Conservation (phyloP, 2,329 filamentous ascomycete species). For the Aspergillus neotritici region DNA sequence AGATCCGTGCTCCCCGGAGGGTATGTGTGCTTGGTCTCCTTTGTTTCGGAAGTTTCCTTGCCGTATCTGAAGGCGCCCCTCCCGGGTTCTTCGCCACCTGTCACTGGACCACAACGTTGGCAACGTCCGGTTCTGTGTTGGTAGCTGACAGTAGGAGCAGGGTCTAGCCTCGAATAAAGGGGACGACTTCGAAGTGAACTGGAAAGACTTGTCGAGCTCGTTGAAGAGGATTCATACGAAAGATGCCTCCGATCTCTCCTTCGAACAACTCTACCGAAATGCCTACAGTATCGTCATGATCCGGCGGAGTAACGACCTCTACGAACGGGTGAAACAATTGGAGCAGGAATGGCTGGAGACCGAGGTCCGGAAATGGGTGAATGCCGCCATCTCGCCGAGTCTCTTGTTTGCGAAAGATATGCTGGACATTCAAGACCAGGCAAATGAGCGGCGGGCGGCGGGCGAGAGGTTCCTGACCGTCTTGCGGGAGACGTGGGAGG, state of each 20-base stretch:
- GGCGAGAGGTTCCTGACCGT: conserved; percentile 78
- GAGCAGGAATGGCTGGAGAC: conserved; percentile 75
- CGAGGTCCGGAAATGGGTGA: conserved; percentile 66
- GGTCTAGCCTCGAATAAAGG: conserved; percentile 51
- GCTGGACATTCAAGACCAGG: conserved; percentile 51
- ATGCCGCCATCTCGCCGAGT: conserved; percentile 63
- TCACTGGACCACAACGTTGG: too few species aligned
- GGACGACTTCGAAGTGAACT: conserved; percentile 79
- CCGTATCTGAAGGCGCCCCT: not conserved
- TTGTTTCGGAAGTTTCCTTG: not conserved
- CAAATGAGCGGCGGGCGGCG: conserved; percentile 69
- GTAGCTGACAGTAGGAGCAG: conserved; percentile 33
- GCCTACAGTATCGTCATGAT: conserved; percentile 90
- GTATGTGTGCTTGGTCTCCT: conserved; percentile 38
- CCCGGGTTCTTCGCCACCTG: too few species aligned
- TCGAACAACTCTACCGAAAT: conserved; percentile 90
- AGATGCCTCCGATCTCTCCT: conserved; percentile 82
- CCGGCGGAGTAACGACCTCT: conserved; percentile 77
- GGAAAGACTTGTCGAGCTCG: conserved; percentile 69
- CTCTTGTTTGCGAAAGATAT: conserved; percentile 52
- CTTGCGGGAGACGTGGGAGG: conserved; percentile 73
- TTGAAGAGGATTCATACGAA: conserved; percentile 85
- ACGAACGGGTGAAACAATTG: conserved; percentile 71
- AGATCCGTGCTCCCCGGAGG: conserved; percentile 62
- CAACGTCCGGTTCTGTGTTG: too few species aligned